Conservation (phyloP, 495 filamentous ascomycete genomes). For the Saxophila tyrrhenica region DNA sequence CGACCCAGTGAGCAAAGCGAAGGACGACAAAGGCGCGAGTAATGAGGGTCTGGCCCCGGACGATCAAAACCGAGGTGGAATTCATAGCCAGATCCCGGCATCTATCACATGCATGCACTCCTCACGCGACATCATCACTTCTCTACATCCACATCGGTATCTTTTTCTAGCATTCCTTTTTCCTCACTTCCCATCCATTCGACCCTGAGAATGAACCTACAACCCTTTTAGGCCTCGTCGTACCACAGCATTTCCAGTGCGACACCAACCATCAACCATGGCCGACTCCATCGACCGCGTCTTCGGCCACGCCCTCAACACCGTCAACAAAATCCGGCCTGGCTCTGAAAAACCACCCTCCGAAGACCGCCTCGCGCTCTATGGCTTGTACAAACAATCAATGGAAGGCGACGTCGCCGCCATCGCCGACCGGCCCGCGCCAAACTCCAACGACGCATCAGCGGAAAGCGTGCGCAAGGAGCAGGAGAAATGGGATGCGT, state of each 20-base stretch:
- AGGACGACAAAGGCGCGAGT: too few relatives aligned
- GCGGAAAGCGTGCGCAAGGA: conserved; percentile 17
- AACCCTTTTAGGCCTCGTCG: too few relatives aligned
- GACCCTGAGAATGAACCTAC: too few relatives aligned
- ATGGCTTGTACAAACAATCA: conserved; percentile 96
- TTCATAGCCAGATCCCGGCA: too few relatives aligned
- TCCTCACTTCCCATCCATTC: too few relatives aligned
- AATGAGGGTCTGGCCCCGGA: too few relatives aligned
- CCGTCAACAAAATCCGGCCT: conserved; percentile 92
- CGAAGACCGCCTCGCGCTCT: conserved; percentile 73
- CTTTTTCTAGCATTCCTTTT: too few relatives aligned
- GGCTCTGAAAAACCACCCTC: conserved; percentile 80
- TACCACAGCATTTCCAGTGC: too few relatives aligned
- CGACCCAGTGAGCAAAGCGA: too few relatives aligned
- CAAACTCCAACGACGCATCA: background rate
- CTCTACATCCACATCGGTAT: background rate
- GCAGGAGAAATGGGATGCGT: conserved; percentile 55
- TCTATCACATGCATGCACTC: too few relatives aligned
- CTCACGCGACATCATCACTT: background rate
- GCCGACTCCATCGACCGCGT: conserved; percentile 54
- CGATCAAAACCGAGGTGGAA: too few relatives aligned
- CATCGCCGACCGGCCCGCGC: conserved; percentile 71
- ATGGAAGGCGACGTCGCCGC: conserved; percentile 96
- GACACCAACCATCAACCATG: background rate
- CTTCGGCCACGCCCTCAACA: conserved; percentile 97